Percentiles rank a stretch among this genome's conserved stretches.
Evolutionary conservation across 148 eudicot genomes (phyloP).

Genomic region (Fagopyrum tataricum): DNA sequence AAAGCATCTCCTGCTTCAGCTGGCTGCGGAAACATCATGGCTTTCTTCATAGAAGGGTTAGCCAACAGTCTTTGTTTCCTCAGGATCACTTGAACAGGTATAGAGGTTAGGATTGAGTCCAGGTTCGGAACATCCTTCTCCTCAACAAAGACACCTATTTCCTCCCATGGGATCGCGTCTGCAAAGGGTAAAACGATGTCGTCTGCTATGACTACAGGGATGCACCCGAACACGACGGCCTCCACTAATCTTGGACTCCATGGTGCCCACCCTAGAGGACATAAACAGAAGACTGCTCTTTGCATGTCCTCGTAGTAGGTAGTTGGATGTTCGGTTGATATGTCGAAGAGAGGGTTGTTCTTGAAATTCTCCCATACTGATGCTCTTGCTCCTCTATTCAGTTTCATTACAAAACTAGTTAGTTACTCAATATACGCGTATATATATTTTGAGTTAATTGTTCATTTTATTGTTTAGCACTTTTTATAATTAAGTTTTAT

Average conservation of each 20-base stretch:
- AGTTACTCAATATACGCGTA: too few relatives aligned
- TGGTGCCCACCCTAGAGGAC: constrained; percentile 99
- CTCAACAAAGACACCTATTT: constrained; percentile 77
- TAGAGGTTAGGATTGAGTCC: constrained; percentile 81
- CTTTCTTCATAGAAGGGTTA: constrained; percentile 95
- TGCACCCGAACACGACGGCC: constrained; percentile 95
- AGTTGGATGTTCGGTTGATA: constrained; percentile 93
- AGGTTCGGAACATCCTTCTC: constrained; percentile 88
- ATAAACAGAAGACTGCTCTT: constrained; percentile 79
- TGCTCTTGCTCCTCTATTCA: constrained; percentile 98
- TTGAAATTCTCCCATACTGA: constrained; percentile 98
- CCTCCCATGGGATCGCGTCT: constrained; percentile 99
- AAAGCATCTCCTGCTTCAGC: constrained; percentile 92
- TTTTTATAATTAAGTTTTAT: too few relatives aligned
- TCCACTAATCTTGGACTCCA: constrained; percentile 98
- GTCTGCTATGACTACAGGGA: constrained; percentile 92
- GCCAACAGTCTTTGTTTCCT: constrained; percentile 92
- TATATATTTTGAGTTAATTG: too few relatives aligned
- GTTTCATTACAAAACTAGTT: too few relatives aligned
- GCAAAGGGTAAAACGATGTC: constrained; percentile 95
- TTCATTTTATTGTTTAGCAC: too few relatives aligned
- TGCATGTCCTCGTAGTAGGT: constrained; percentile 99
- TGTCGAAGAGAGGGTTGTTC: constrained; percentile 93
- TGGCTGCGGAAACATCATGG: constrained; percentile 94
- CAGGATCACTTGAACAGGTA: constrained; percentile 69